Evolutionary conservation across 495 filamentous ascomycete genomes (phyloP).

Genomic region (Tuber umbilicatum): DNA sequence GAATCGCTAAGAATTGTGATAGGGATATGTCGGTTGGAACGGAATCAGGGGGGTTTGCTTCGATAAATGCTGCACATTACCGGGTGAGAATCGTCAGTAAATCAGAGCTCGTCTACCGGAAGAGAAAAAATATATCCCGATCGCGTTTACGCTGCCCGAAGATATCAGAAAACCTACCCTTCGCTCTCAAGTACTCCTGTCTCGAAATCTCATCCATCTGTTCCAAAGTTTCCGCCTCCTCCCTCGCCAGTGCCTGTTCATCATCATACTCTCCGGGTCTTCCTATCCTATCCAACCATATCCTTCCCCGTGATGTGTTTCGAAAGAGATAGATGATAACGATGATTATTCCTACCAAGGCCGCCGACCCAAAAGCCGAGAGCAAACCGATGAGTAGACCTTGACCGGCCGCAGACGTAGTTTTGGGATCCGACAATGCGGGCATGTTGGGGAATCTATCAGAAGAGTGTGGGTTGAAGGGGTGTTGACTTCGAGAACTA

Average conservation of each 20-base stretch:
- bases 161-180: slow-evolving; percentile 57
- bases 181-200: slow-evolving; percentile 86
- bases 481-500: not conserved
- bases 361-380: slow-evolving; percentile 92
- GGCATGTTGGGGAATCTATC: not conserved
- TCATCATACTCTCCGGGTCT: slow-evolving; percentile 96
- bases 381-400: slow-evolving; percentile 92
- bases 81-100: slow-evolving; percentile 2
- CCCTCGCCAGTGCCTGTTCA: slow-evolving; percentile 81
- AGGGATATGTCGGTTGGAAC: slow-evolving; percentile 93
- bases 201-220: slow-evolving; percentile 89
- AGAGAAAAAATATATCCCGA: not conserved
- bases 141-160: not conserved
- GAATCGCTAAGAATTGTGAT: slow-evolving; percentile 94
- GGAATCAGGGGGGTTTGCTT: slow-evolving; percentile 92
- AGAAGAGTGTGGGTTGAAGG: not conserved
- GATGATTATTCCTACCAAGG: slow-evolving; percentile 71
- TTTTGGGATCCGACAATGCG: slow-evolving; percentile 5
- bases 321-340: slow-evolving; percentile 87
- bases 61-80: slow-evolving; percentile 66
- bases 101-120: not conserved
- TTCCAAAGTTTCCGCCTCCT: slow-evolving; percentile 92
- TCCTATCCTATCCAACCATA: slow-evolving; percentile 87
- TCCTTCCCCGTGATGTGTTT: slow-evolving; percentile 81
- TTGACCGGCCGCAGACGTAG: slow-evolving; percentile 43